phyloP scores from a whole-genome alignment of 2,329 filamentous ascomycete genomes.

The Hypomyces perniciosus region DNA sequence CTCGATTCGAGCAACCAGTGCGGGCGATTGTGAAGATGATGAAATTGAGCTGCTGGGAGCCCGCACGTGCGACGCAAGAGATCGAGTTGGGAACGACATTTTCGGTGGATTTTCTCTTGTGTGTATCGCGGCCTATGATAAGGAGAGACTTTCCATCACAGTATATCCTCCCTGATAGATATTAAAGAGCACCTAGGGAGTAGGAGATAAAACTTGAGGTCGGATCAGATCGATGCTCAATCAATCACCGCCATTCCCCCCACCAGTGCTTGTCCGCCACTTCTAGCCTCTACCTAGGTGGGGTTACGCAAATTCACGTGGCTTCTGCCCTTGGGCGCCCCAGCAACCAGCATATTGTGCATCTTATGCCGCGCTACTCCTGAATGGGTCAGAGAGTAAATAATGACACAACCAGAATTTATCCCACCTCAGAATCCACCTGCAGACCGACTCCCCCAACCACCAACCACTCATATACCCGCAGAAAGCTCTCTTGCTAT shows the following conservation, averaged over 20 bases:
- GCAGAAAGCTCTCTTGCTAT: not conserved
- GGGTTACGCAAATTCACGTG: conserved; percentile 8
- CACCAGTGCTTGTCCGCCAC: not conserved
- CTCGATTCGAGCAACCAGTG: conserved; percentile 67
- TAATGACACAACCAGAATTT: conserved; percentile 26
- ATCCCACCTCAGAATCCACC: conserved; percentile 6
- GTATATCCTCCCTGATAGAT: too few species aligned
- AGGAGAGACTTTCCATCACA: too few species aligned
- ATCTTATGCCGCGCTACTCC: conserved; percentile 18
- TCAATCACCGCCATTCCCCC: too few species aligned
- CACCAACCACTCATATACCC: not conserved
- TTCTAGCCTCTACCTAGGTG: not conserved
- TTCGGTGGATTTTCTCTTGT: conserved; percentile 5
- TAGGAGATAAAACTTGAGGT: too few species aligned
- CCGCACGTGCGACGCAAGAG: conserved; percentile 61
- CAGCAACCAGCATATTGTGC: conserved; percentile 24
- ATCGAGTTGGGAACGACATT: conserved; percentile 53
- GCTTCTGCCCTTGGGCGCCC: conserved; percentile 15
- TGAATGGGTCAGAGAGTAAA: conserved; percentile 27
- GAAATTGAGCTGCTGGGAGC: conserved; percentile 48
- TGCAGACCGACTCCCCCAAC: conserved; percentile 11
- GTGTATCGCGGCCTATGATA: too few species aligned
- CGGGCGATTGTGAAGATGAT: conserved; percentile 58
- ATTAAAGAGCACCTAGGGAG: too few species aligned
- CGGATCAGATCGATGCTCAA: too few species aligned